Evolutionary conservation across 768 basidiomycete genomes (phyloP), one percentile per base, ranked within the genome.

Genomic region (Boletus pseudopeckii): DNA sequence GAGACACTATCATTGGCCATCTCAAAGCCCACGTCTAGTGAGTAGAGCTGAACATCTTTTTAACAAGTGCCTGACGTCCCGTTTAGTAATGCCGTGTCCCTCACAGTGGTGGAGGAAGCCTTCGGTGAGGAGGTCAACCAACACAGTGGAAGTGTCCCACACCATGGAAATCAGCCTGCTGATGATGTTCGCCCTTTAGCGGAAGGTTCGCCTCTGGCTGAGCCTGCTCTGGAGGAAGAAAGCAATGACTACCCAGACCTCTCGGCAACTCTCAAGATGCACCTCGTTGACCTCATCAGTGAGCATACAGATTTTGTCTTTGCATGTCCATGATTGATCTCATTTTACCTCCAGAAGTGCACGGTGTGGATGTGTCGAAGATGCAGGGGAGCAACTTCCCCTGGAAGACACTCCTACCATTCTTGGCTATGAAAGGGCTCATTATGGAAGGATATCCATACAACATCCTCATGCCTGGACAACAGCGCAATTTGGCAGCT

Each of bases 21-120:
- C 33, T 55, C 30, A 55, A 52, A n/a, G 32, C 45, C 5, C 54
- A 55, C 17, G 26, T 55, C 14, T 41, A 24, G 40, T 41, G 22
- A 41, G 40, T 41, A 4, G 22, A 22, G 5, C 11, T 22, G 9
- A 1, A 41, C 22, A 22, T 22, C 22, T 22, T 41, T 41, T 22
- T 14, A 7, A 14, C 13, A 14, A 24, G 5, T 41, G 14, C 22
- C 40, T 41, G 2, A 41, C 3, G 13, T 15, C 14, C 22, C 7
- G 7, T 13, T 8, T 11, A 41, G 40, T 41, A 41, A 41, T 15
- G 22, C 40, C 15, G 24, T 10, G 6, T 41, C 40, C 14, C 40
- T 41, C 6, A 14, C 13, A 2, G 22, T 24, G 5, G 40, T 24
- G 1, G 40, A 41, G 14, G 14, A 41, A 41, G 22, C 13, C 15